phyloP scores from a whole-genome alignment of 1,284 basidiomycete species.

The Cryptococcus sp. region DNA sequence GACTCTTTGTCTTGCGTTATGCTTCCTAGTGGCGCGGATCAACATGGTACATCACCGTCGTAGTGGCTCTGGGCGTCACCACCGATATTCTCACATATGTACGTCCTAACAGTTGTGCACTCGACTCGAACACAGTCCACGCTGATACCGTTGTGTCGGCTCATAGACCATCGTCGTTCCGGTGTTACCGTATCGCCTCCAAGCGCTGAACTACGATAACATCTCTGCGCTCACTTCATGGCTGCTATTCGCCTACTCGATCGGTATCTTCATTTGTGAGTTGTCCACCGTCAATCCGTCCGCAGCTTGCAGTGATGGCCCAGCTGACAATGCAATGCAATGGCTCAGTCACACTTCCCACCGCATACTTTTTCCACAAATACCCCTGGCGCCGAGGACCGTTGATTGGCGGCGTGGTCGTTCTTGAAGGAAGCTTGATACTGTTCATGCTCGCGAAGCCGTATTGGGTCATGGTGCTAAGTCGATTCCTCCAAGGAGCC shows the following conservation, averaged over 20 bases:
- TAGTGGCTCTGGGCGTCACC: slow-evolving; percentile 38
- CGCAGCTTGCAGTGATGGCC: background rate
- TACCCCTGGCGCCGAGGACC: slow-evolving; percentile 60
- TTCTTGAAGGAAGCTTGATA: slow-evolving; percentile 57
- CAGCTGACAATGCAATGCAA: background rate
- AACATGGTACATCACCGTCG: slow-evolving; percentile 41
- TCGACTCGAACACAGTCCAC: background rate
- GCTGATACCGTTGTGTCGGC: background rate
- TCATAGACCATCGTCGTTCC: slow-evolving; percentile 55
- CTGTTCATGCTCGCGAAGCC: slow-evolving; percentile 74
- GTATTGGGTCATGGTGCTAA: slow-evolving; percentile 70
- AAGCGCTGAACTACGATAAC: slow-evolving; percentile 34
- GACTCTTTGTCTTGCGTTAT: background rate
- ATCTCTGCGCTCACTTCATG: slow-evolving; percentile 43
- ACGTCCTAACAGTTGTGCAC: slow-evolving; percentile 9
- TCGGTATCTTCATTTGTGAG: slow-evolving; percentile 39
- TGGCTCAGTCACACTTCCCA: slow-evolving; percentile 64
- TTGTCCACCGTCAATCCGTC: background rate
- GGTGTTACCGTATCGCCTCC: slow-evolving; percentile 65
- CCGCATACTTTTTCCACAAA: slow-evolving; percentile 67
- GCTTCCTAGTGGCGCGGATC: slow-evolving; percentile 33
- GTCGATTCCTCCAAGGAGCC: slow-evolving; percentile 70
- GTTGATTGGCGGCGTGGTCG: slow-evolving; percentile 57
- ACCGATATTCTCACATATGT: slow-evolving; percentile 46
- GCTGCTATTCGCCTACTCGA: slow-evolving; percentile 45